These are phyloP conservation scores for Emericellopsis terricola DNA, from an alignment of 495 filamentous ascomycete genomes.

Conservation along the genomic window DNA sequence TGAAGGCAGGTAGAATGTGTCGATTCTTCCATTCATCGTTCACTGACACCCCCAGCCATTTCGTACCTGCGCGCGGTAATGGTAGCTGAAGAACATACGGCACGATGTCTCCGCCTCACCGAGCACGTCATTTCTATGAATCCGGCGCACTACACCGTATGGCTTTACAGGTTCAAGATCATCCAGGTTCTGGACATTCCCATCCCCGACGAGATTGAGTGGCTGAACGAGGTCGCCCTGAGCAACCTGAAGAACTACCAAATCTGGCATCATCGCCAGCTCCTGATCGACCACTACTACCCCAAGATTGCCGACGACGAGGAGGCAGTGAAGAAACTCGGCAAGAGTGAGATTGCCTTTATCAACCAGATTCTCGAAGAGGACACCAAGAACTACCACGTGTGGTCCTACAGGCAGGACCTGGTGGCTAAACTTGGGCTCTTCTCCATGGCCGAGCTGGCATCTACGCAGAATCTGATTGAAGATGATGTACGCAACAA, in stretches of 20 bases:
- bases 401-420: constrained; percentile 94
- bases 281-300: constrained; percentile 52
- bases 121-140: constrained; percentile 81
- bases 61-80: constrained; percentile 88
- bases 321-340: constrained; percentile 14
- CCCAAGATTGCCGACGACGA: constrained; percentile 25
- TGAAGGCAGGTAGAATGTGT: constrained; percentile 43
- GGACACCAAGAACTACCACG: constrained; percentile 95
- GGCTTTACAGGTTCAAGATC: constrained; percentile 79
- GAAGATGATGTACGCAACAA: constrained; percentile 78
- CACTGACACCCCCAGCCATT: constrained; percentile 20
- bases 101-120: constrained; percentile 65
- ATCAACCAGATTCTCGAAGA: constrained; percentile 61
- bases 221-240: constrained; percentile 69
- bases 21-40: too few relatives aligned
- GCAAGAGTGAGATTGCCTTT: constrained; percentile 48
- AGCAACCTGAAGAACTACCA: constrained; percentile 93
- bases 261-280: constrained; percentile 94
- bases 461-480: constrained; percentile 50
- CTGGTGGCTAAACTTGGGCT: constrained; percentile 65
- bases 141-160: constrained; percentile 94
- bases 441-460: constrained; percentile 41
- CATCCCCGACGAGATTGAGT: constrained; percentile 56
- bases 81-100: constrained; percentile 67
- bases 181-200: constrained; percentile 48